Evolutionary conservation across 2,329 filamentous ascomycete genomes (phyloP), one percentile per base, ranked within the genome.

Genomic region (Colletotrichum paranaense): DNA sequence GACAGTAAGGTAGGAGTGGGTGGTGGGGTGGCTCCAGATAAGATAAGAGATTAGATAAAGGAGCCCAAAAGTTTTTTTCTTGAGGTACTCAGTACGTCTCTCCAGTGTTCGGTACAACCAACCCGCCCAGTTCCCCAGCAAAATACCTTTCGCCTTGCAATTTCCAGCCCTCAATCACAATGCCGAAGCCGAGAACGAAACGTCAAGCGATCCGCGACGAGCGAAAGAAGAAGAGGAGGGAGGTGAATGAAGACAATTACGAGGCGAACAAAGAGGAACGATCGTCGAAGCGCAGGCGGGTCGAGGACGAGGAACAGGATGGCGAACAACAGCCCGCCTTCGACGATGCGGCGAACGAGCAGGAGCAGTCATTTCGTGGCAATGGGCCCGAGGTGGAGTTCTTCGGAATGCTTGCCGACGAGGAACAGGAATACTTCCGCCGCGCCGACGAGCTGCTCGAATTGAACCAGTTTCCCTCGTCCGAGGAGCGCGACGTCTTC

Each of bases 361-460:
- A 76, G 77, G 75, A 79, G 79, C 49, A 80, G 79, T 46, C 80
- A 78, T 3, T 83, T 22, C 62, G 60, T 32, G 55, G 58, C 30
- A 64, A 65, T 12, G 64, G 75, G 12, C 80, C 83, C 11, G 93
- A 94, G 73, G 90, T 87, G 77, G 92, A 94, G 69, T 99, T 98
- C 86, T 98, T 97, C 78, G 97, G 97, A 76, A 92, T 98, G 87
- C 92, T 99, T 30, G 93, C 95, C 78, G 93, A 97, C 67, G 91
- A 97, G 76, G 97, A 99, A 86, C 95, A 98, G 80, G 95, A 98
- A 82, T 98, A 98, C 82, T 99, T 98, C 83, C 93, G 94, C 76
- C 91, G 92, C 60, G 95, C 95, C 67, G 95, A 97, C 85, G 93
- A 97, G 81, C 88, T 97, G 84, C 91, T 99, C 73, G 95, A 98